phyloP scores from a whole-genome alignment of 306 rosid species.

The Cicer arietinum region DNA sequence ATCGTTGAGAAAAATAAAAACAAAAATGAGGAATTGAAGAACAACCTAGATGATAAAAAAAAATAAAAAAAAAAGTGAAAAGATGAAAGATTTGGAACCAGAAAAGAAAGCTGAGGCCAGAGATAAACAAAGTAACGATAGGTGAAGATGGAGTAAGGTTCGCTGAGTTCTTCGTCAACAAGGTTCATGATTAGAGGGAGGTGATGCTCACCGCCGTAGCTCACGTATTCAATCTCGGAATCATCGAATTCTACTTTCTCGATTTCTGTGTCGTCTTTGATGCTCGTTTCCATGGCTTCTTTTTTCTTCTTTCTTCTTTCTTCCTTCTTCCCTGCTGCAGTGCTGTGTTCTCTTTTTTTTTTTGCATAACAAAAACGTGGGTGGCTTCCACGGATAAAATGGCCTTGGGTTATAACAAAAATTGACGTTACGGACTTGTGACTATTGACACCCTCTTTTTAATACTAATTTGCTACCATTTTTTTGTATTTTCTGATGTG shows the following conservation, averaged over 20 bases:
- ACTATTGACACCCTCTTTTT: no score
- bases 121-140: constrained; percentile 94
- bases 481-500: no score
- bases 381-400: no score
- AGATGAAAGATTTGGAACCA: constrained; percentile 52
- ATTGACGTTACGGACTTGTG: no score
- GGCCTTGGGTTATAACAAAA: no score
- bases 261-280: constrained; percentile 46
- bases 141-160: constrained; percentile 97
- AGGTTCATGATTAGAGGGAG: constrained; percentile 88
- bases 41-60: not conserved
- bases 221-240: constrained; percentile 77
- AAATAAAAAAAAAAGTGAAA: not conserved
- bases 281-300: constrained; percentile 42
- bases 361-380: no score
- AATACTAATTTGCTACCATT: no score
- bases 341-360: no score
- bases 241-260: constrained; percentile 51
- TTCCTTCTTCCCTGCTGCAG: not conserved
- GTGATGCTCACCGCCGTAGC: constrained; percentile 89
- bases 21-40: not conserved
- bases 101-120: constrained; percentile 95
- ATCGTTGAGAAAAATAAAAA: not conserved
- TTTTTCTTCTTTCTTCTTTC: not conserved
- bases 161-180: constrained; percentile 93